phyloP scores from a whole-genome alignment of 176 grass and related monocot species.

The Leersia perrieri region DNA sequence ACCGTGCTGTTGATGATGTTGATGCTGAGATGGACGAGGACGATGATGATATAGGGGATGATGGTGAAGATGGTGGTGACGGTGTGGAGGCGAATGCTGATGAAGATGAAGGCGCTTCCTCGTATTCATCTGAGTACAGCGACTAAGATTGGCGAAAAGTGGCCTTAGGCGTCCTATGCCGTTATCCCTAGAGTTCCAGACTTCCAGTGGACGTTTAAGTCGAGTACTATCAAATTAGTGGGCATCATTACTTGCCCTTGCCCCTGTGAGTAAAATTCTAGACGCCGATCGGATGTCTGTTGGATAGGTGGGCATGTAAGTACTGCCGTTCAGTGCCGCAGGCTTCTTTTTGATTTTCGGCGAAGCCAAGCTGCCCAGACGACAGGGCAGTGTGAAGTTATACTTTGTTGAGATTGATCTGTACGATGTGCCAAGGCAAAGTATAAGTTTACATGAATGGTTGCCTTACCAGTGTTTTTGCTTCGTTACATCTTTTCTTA shows the following conservation, averaged over 20 bases:
- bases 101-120: conserved; percentile 52
- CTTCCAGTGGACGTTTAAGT: not conserved
- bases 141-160: conserved; percentile 35
- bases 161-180: not conserved
- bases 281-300: not conserved
- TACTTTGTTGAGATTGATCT: not conserved
- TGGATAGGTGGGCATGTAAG: not conserved
- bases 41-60: conserved; percentile 45
- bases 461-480: not conserved
- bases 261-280: not conserved
- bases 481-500: not conserved
- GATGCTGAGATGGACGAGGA: conserved; percentile 56
- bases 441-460: conserved; percentile 25
- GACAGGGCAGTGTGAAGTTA: conserved; percentile 7
- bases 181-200: not conserved
- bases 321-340: not conserved
- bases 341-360: conserved; percentile 18
- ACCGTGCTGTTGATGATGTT: conserved; percentile 33
- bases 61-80: conserved; percentile 41
- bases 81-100: conserved; percentile 37
- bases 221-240: not conserved
- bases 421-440: conserved; percentile 17
- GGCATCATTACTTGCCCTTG: not conserved
- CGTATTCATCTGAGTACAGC: conserved; percentile 85
- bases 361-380: not conserved